Percentiles rank a stretch among this genome's conserved stretches.
These are phyloP conservation scores for Penicillium goetzii DNA, from an alignment of 495 filamentous ascomycete species.

Conservation along the genomic window DNA sequence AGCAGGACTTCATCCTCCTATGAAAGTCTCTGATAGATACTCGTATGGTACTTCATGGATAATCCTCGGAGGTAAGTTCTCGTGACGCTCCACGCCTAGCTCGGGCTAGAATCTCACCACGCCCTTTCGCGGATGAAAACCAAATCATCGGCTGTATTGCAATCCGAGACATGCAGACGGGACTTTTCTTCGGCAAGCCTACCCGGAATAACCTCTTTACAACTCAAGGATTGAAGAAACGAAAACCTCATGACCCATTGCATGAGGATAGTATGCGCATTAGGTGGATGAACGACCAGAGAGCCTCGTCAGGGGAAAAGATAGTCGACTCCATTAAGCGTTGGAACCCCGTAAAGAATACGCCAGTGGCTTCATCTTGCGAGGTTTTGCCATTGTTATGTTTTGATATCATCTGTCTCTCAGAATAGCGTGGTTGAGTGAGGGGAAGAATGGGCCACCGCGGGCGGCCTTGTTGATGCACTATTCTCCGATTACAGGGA, in stretches of 20 bases:
- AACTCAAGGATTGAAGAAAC: neutral
- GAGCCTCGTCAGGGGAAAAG: neutral
- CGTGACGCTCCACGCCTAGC: neutral
- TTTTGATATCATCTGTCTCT: constrained; percentile 4
- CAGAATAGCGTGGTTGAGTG: neutral
- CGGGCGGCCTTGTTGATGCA: constrained; percentile 2
- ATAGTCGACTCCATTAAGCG: neutral
- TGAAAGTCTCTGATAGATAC: neutral
- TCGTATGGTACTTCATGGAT: neutral
- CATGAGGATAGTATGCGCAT: neutral
- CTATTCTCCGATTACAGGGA: neutral
- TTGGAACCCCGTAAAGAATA: neutral
- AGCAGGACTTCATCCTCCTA: neutral
- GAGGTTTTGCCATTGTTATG: too few species aligned
- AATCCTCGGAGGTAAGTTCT: neutral
- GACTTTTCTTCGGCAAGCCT: neutral
- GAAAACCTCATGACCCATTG: neutral
- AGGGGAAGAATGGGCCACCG: neutral
- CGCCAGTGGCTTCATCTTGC: neutral
- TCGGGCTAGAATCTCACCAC: constrained; percentile 1
- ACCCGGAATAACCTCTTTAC: neutral
- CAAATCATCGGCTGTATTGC: neutral
- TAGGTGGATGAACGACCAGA: neutral
- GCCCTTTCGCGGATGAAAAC: neutral
- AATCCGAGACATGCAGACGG: constrained; percentile 13